Base-by-base conservation (phyloP, 768 basidiomycete species). In the Infundibulicybe gibba region DNA sequence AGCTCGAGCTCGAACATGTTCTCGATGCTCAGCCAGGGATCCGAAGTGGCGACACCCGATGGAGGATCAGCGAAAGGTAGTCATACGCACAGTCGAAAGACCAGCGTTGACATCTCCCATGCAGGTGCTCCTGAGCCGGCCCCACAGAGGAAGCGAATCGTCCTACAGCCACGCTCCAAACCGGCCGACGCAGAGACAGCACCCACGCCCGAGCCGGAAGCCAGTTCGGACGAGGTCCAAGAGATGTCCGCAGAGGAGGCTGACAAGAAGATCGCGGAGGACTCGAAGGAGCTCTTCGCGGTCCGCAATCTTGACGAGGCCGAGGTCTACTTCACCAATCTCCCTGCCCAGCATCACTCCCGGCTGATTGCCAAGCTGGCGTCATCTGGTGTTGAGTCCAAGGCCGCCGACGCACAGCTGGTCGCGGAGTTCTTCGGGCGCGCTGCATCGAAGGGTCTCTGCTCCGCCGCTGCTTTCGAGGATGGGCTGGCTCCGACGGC, bases 271-370 rank as follows among this genome's bases (percentile, higher is more conserved):
- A 85, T 95, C 55, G 75, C 71, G 12, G 85, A 92, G 56, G 90
- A 94, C 55, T 68, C 72, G 47, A 91, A 90, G 66, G 92, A 97
- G 71, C 88, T 92, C 72, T 93, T 86, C 65, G 79, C 74, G 53
- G 81, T 90, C 55, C 86, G 90, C 54, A 87, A 85, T 58, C 63
- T 97, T 47, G 84, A 86, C 31, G 94, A 97, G 64, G 93, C 90
- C 11, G 91, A 91, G 54, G 78, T 78, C 19, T 94, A 94, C 72
- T 93, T 95, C 69, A 74, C 79, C 42, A 77, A 72, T 15, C 73
- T 97, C 20, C 84, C 91, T 5, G 64, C 75, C 19, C 74, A 75
- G 48, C 76, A 85, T 56, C 85, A 86, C 33, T 67, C 65, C 47
- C 67, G 66, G 16, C 77, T 98, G 25, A 80, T 95, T 52, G 82